These are phyloP conservation scores for Porpolomopsis calyptriformis DNA, from an alignment of 768 basidiomycete genomes.

Conservation along the genomic window DNA sequence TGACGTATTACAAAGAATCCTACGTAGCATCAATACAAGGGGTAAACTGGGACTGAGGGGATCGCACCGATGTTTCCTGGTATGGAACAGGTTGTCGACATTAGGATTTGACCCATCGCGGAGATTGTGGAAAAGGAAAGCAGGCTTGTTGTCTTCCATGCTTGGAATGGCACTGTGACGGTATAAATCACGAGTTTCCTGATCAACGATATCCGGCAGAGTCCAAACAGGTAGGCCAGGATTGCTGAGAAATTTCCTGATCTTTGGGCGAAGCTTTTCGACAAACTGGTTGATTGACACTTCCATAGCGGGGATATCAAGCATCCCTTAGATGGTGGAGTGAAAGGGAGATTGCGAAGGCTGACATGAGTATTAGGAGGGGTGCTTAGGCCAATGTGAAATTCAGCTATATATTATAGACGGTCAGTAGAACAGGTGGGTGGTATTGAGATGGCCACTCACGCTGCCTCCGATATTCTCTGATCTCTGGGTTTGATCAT, in stretches of 20 bases:
- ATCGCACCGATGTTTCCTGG: background rate
- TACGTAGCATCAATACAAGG: background rate
- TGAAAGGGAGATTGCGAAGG: background rate
- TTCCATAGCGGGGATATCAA: background rate
- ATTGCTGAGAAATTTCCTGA: background rate
- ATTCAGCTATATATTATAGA: background rate
- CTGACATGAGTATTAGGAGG: background rate
- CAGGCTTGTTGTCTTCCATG: background rate
- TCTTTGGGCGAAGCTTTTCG: slow-evolving; percentile 3
- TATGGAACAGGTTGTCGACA: background rate
- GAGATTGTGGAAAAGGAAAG: slow-evolving; percentile 1
- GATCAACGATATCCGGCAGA: background rate
- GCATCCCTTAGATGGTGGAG: background rate
- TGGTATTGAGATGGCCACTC: background rate
- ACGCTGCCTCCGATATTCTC: background rate
- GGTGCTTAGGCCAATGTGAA: background rate
- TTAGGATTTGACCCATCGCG: background rate
- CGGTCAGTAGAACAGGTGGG: background rate
- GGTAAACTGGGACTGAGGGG: background rate
- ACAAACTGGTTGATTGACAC: background rate
- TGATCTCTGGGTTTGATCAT: too few relatives aligned
- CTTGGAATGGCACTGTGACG: background rate
- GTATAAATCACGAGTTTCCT: background rate
- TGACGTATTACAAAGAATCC: slow-evolving; percentile 7
- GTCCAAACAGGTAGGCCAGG: background rate